phyloP scores from a whole-genome alignment of 768 basidiomycete genomes.

The Kwoniella mangroviensis region DNA sequence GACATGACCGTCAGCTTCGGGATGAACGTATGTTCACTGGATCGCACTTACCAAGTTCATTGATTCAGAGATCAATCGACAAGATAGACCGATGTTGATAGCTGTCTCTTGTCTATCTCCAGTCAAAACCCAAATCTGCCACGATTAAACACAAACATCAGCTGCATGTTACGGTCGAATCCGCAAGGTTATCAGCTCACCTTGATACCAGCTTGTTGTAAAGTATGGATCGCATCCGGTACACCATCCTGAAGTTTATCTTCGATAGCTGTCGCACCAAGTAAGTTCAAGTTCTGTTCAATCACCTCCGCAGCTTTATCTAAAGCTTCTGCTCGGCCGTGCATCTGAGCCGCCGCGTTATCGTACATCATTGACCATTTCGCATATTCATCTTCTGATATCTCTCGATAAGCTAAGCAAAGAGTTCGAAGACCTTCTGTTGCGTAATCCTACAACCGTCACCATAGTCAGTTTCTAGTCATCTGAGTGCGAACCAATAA shows the following conservation, averaged over 20 bases:
- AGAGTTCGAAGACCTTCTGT: conserved; percentile 95
- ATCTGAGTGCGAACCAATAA: neutral
- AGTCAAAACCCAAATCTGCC: conserved; percentile 92
- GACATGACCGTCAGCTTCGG: conserved; percentile 1
- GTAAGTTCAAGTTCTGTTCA: conserved; percentile 87
- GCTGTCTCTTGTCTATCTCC: conserved; percentile 99
- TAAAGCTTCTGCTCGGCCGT: conserved; percentile 87
- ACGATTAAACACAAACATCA: neutral
- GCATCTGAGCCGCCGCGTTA: conserved; percentile 88
- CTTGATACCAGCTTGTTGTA: conserved; percentile 99
- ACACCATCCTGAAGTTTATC: conserved; percentile 99
- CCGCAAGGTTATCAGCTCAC: conserved; percentile 54
- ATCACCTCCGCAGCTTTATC: conserved; percentile 94
- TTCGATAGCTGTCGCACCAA: conserved; percentile 97
- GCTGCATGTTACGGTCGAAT: neutral
- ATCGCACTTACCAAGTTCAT: conserved; percentile 82
- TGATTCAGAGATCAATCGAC: conserved; percentile 92
- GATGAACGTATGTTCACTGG: neutral
- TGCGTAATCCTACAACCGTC: conserved; percentile 75
- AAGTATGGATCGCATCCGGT: conserved; percentile 94
- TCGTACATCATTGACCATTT: conserved; percentile 88
- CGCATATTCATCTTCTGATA: conserved; percentile 84
- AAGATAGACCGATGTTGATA: conserved; percentile 98
- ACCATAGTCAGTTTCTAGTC: neutral
- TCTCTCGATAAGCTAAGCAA: conserved; percentile 93